Evolutionary conservation across 495 filamentous ascomycete genomes (phyloP).

Genomic region (Tuber calosporum): DNA sequence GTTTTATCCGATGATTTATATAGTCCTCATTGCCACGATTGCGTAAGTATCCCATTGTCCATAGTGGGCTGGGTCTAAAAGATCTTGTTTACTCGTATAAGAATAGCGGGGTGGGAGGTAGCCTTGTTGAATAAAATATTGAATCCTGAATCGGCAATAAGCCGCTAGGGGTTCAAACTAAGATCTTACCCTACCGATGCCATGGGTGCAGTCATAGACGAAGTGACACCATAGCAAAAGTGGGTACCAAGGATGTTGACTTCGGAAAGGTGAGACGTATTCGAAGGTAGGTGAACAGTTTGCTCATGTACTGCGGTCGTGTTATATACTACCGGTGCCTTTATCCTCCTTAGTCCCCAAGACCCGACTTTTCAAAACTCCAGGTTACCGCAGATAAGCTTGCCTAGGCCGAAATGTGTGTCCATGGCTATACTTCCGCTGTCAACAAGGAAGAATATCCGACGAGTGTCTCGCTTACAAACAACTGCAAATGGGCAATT

Average conservation of each 20-base stretch:
- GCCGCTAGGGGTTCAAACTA: too few species aligned
- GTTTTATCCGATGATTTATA: not conserved
- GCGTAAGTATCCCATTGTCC: not conserved
- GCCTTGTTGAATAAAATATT: too few species aligned
- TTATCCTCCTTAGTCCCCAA: not conserved
- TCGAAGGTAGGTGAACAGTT: not conserved
- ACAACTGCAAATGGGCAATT: not conserved
- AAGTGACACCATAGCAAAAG: not conserved
- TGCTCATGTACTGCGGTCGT: not conserved
- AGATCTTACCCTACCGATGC: not conserved
- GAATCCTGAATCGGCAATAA: too few species aligned
- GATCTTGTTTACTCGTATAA: too few species aligned
- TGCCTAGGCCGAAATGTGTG: not conserved
- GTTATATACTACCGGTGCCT: not conserved
- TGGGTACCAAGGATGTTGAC: not conserved
- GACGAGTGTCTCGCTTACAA: not conserved
- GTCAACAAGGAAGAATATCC: not conserved
- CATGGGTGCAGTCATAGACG: not conserved
- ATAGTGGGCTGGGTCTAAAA: not conserved
- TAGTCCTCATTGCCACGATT: not conserved
- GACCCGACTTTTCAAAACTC: not conserved
- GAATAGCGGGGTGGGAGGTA: too few species aligned
- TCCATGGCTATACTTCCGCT: not conserved
- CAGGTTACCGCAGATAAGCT: not conserved
- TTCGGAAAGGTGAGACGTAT: not conserved